Percentiles rank a stretch among this genome's conserved stretches.
Conservation (phyloP, 2,329 filamentous ascomycete species). For the Huntiella savannae region DNA sequence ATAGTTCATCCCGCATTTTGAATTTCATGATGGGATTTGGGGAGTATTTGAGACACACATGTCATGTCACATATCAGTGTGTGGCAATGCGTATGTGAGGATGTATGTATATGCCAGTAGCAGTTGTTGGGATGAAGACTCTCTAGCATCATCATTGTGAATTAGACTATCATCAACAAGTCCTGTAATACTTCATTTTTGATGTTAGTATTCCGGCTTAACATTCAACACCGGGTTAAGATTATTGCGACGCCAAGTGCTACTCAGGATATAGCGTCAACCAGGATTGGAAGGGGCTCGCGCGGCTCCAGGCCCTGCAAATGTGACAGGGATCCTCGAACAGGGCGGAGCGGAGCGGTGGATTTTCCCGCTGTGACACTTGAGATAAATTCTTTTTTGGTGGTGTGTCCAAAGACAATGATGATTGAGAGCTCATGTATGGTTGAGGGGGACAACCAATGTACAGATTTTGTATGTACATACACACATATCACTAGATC, state of each 20-base stretch:
- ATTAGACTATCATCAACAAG: neutral
- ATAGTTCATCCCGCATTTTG: no score
- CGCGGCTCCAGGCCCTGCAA: neutral
- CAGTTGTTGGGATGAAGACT: neutral
- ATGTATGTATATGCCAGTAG: neutral
- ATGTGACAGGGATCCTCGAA: neutral
- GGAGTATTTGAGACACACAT: no score
- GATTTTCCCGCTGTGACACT: conserved; percentile 1
- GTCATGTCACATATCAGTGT: neutral
- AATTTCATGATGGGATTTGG: no score
- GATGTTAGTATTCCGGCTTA: neutral
- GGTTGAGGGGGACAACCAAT: no score
- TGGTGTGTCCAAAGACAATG: no score
- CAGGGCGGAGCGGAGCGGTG: conserved; percentile 2
- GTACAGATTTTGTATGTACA: no score
- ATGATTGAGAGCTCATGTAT: no score
- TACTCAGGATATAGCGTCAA: neutral
- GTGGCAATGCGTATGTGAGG: neutral
- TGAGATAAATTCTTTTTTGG: no score
- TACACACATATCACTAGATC: neutral
- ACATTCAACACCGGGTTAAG: neutral
- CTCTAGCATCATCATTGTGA: neutral
- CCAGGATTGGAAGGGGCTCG: neutral
- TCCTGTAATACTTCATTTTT: neutral
- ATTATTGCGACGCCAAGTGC: neutral